Conservation (phyloP, 495 filamentous ascomycete species). For the Astrothelium subdiscretum region DNA sequence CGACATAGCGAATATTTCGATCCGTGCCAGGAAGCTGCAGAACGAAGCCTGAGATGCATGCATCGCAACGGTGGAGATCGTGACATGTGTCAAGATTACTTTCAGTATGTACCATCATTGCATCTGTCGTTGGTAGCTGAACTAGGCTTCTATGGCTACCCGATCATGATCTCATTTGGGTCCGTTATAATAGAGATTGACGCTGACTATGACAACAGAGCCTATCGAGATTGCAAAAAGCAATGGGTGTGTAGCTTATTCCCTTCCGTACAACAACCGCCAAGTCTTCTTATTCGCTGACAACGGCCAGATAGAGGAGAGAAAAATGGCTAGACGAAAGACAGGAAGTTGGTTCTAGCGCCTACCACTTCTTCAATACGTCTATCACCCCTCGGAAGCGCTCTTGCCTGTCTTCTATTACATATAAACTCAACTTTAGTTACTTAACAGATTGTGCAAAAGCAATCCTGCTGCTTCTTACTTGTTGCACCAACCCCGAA, state of each 20-base stretch:
- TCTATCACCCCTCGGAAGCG: background rate
- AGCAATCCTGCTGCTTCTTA: background rate
- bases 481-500: too few species aligned
- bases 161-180: background rate
- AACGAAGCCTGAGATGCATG: constrained; percentile 71
- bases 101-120: constrained; percentile 56
- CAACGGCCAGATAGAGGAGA: background rate
- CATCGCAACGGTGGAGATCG: constrained; percentile 74
- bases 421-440: background rate
- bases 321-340: background rate
- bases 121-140: background rate
- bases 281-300: background rate
- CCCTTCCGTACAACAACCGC: background rate
- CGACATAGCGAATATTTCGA: constrained; percentile 75
- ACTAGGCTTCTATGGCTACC: background rate
- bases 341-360: background rate
- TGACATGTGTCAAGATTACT: constrained; percentile 85
- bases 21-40: constrained; percentile 91
- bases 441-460: background rate
- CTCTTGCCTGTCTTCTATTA: background rate
- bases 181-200: background rate
- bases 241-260: constrained; percentile 57
- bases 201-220: constrained; percentile 40
- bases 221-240: constrained; percentile 90
- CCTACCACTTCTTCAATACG: background rate